Base-by-base conservation (phyloP, 2,329 filamentous ascomycete species). In the Metarhizium guizhouense region DNA sequence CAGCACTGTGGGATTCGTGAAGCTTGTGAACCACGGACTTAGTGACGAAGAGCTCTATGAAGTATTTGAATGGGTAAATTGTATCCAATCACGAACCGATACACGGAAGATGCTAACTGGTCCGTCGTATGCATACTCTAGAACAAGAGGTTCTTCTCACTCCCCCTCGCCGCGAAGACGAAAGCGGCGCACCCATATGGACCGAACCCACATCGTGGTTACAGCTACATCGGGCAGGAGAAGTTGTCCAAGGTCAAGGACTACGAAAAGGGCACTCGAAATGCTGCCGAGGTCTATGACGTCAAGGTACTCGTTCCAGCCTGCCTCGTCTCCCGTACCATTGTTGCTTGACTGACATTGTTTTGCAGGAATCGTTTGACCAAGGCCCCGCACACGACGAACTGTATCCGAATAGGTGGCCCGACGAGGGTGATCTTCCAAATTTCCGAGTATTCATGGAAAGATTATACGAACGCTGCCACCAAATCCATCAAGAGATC, bases 381-480 rank as follows among this genome's bases (percentile, higher is more conserved):
- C 67, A 73, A 16, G 73, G 72, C 4, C 56, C 60, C n/a, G 68
- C 57, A 38, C 66, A 62, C 3, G 67, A 72, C 47, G 59, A 62
- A 2, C 60, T 65, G 6, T 62, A 64, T 6, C 61, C 63, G 3
- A 69, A 69, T 34, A 30, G 63, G 34, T 69, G 67, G 66, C 62
- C 65, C 4, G 59, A 61, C 0, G 65, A 66, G 11, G 60, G 59
- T 18, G 52, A 61, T 29, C 53, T 65, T 47, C 60, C 64, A 6
- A 60, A 62, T 8, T 62, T 66, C 51, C 57, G 64, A 34, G 55
- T 40, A 1, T 65, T 66, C 29, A 65, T 65, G 62, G 65, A 83
- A 53, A 69, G 70, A 1, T 95, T 95, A 68, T 87, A 86, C 61
- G 76, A 78, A 16, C 77, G 77, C 56, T 92, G 88, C 68, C 88